phyloP scores from a whole-genome alignment of 306 rosid genomes.

The Vigna trinervia region DNA sequence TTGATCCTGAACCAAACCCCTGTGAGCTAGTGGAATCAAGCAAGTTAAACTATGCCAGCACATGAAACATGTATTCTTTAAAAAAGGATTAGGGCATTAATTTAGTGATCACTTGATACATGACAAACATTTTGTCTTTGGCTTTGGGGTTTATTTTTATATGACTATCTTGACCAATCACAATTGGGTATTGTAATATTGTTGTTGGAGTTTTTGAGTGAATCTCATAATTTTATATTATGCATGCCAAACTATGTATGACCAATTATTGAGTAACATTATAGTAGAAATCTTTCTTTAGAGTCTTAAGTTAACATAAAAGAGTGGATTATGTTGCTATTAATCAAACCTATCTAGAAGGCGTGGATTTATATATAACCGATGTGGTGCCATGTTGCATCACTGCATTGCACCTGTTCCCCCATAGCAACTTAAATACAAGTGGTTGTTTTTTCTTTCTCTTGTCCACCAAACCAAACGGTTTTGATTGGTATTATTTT shows the following conservation, averaged over 20 bases:
- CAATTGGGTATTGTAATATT: not conserved
- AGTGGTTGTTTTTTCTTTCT: constrained; percentile 9
- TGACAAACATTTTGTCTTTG: not conserved
- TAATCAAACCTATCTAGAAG: constrained; percentile 35
- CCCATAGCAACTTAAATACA: constrained; percentile 27
- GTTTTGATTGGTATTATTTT: constrained; percentile 26
- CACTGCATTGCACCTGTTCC: constrained; percentile 36
- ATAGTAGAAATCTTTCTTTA: not conserved
- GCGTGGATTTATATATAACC: not conserved
- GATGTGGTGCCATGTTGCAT: constrained; percentile 43
- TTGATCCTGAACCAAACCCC: constrained; percentile 8
- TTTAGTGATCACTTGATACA: constrained; percentile 28
- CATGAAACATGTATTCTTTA: constrained; percentile 35
- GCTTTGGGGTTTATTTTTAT: constrained; percentile 23
- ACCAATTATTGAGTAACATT: not conserved
- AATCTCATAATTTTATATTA: constrained; percentile 23
- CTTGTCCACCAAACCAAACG: constrained; percentile 43
- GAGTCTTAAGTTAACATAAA: not conserved
- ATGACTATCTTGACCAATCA: constrained; percentile 44
- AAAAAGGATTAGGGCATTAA: constrained; percentile 30
- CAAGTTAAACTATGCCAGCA: constrained; percentile 36
- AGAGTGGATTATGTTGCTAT: constrained; percentile 6
- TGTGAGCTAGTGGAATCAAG: constrained; percentile 13
- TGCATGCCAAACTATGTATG: constrained; percentile 30
- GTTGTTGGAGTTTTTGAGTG: constrained; percentile 14